Percentiles rank a stretch among this genome's conserved stretches.
phyloP scores from a whole-genome alignment of 805 yeast species.

The Danielozyma ontarioensis region DNA sequence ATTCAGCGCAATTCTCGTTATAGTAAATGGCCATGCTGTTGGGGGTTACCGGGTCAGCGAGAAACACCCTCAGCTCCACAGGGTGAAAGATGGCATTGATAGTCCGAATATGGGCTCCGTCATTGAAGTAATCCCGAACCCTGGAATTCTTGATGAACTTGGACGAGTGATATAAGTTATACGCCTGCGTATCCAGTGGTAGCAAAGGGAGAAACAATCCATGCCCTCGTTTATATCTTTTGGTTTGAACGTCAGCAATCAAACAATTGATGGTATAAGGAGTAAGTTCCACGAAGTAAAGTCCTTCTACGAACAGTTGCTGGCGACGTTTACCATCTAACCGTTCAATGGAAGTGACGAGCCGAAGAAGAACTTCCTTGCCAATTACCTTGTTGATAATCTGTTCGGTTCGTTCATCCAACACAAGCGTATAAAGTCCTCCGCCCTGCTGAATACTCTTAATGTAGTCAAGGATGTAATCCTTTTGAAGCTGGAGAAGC shows the following conservation, averaged over 20 bases:
- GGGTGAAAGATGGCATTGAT: conserved; percentile 48
- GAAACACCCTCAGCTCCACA: conserved; percentile 63
- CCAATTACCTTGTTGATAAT: conserved; percentile 44
- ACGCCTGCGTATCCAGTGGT: conserved; percentile 18
- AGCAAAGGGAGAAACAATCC: conserved; percentile 62
- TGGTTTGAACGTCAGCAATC: conserved; percentile 64
- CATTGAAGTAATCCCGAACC: conserved; percentile 25
- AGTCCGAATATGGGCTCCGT: conserved; percentile 22
- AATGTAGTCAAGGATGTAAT: conserved; percentile 3
- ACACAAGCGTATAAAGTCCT: conserved; percentile 31
- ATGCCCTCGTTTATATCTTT: conserved; percentile 72
- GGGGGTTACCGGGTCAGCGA: conserved; percentile 48
- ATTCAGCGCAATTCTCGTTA: conserved; percentile 56
- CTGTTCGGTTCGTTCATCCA: conserved; percentile 52
- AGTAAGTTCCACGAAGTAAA: conserved; percentile 73
- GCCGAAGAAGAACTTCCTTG: conserved; percentile 43
- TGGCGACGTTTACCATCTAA: conserved; percentile 59
- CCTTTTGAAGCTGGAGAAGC: neutral
- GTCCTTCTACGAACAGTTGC: conserved; percentile 65
- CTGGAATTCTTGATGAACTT: conserved; percentile 26
- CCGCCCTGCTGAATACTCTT: conserved; percentile 4
- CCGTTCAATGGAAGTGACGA: conserved; percentile 60
- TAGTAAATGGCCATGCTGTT: conserved; percentile 70
- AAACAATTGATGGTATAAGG: conserved; percentile 70
- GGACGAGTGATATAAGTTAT: conserved; percentile 13